Conservation (phyloP, 345 rosid species). For the Brassica rapa region DNA sequence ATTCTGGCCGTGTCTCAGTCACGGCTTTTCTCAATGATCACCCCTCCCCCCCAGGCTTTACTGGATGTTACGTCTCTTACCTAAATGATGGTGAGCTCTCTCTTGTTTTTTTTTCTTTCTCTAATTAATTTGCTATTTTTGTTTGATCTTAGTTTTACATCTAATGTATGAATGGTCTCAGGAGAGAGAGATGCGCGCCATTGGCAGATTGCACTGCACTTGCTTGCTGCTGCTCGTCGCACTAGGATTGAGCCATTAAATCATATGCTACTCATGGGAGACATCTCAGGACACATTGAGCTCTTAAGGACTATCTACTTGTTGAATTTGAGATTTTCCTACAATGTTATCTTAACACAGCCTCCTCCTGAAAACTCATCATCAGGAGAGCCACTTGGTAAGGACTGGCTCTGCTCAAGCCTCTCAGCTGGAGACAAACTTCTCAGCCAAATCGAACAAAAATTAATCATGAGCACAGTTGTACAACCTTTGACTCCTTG, state of each 20-base stretch:
- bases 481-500: not conserved
- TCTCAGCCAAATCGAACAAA: not conserved
- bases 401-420: not conserved
- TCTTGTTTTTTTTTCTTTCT: not conserved
- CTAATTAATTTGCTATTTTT: not conserved
- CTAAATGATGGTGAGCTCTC: not conserved
- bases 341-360: not conserved
- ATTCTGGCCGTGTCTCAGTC: not conserved
- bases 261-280: not conserved
- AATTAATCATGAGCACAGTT: not conserved
- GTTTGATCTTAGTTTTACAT: not conserved
- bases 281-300: not conserved
- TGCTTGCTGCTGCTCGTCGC: not conserved
- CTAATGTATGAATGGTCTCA: not conserved
- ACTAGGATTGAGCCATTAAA: not conserved
- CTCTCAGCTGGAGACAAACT: slow-evolving; percentile 4
- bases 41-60: not conserved
- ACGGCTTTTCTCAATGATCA: not conserved
- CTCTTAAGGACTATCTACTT: not conserved
- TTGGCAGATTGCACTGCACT: not conserved
- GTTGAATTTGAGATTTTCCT: not conserved
- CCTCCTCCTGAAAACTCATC: not conserved
- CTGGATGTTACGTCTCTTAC: not conserved
- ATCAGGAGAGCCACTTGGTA: not conserved
- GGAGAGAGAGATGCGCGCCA: not conserved